phyloP scores from a whole-genome alignment of 371 early-diverging fungal species.

The Rhizopus sp. region DNA sequence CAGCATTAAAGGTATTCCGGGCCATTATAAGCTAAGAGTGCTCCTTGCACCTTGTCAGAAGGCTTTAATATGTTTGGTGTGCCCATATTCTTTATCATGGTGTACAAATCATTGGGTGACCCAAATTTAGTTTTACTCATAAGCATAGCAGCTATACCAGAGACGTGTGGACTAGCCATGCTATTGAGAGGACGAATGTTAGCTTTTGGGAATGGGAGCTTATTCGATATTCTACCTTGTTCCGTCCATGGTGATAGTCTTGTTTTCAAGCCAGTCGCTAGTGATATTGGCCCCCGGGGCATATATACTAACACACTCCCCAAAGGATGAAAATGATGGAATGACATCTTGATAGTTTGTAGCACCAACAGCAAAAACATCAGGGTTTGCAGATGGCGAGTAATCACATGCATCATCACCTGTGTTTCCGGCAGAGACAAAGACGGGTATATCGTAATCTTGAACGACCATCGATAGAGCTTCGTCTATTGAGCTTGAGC shows the following conservation, averaged over 20 bases:
- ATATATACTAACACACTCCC: constrained; percentile 61
- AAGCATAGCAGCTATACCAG: constrained; percentile 50
- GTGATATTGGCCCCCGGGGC: constrained; percentile 54
- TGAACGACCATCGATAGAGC: constrained; percentile 53
- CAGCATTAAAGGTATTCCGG: constrained; percentile 2
- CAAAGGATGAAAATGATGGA: constrained; percentile 56
- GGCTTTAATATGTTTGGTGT: constrained; percentile 18
- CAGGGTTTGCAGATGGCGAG: constrained; percentile 64
- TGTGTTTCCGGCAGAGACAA: constrained; percentile 77
- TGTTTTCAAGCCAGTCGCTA: constrained; percentile 51
- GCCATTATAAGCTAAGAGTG: constrained; percentile 19
- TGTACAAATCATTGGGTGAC: constrained; percentile 26
- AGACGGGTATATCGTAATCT: constrained; percentile 37
- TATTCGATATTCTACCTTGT: constrained; percentile 47
- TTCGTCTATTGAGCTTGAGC: constrained; percentile 32
- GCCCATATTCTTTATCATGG: constrained; percentile 14
- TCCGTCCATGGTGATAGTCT: constrained; percentile 55
- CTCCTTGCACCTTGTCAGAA: not conserved
- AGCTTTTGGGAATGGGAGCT: not conserved
- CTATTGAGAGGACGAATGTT: constrained; percentile 12
- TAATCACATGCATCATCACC: constrained; percentile 66
- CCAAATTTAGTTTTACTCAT: constrained; percentile 26
- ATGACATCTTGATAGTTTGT: constrained; percentile 43
- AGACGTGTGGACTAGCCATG: constrained; percentile 77
- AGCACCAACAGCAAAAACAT: constrained; percentile 74